Evolutionary conservation across 2,329 filamentous ascomycete species (phyloP).

Genomic region (Penicillium nordicum): DNA sequence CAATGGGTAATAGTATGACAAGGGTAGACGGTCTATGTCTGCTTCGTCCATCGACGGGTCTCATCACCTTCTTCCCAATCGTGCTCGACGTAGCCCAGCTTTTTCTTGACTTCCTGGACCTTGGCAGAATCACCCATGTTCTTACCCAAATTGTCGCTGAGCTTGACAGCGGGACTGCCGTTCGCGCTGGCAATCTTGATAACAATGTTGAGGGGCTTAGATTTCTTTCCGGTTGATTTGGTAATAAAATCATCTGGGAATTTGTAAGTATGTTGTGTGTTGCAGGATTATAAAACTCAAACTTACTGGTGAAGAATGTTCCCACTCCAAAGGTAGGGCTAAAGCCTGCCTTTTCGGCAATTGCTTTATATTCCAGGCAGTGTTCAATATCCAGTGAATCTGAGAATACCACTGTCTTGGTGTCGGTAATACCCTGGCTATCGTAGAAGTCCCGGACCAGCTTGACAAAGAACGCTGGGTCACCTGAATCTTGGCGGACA

Average conservation of each 20-base stretch:
- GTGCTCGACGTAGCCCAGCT: constrained; percentile 81
- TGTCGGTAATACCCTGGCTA: constrained; percentile 66
- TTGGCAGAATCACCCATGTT: constrained; percentile 84
- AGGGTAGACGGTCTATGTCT: constrained; percentile 3
- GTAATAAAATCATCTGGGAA: constrained; percentile 73
- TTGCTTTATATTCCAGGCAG: constrained; percentile 83
- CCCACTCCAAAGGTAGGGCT: constrained; percentile 88
- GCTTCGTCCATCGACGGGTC: constrained; percentile 69
- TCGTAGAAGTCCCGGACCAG: constrained; percentile 80
- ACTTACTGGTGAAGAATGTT: constrained; percentile 80
- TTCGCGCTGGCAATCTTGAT: constrained; percentile 89
- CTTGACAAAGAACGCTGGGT: constrained; percentile 75
- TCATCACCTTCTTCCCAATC: constrained; percentile 83
- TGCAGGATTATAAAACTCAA: background rate
- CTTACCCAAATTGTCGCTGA: constrained; percentile 88
- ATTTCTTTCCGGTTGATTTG: constrained; percentile 71
- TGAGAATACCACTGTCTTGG: constrained; percentile 91
- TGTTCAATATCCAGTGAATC: constrained; percentile 89
- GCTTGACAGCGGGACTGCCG: constrained; percentile 82
- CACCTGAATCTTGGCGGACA: constrained; percentile 85
- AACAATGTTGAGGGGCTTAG: constrained; percentile 90
- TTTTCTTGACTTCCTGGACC: constrained; percentile 77
- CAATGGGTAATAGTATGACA: background rate
- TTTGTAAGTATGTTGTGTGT: background rate
- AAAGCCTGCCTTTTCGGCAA: constrained; percentile 77